phyloP scores from a whole-genome alignment of 345 rosid species.

The Salix exigua region DNA sequence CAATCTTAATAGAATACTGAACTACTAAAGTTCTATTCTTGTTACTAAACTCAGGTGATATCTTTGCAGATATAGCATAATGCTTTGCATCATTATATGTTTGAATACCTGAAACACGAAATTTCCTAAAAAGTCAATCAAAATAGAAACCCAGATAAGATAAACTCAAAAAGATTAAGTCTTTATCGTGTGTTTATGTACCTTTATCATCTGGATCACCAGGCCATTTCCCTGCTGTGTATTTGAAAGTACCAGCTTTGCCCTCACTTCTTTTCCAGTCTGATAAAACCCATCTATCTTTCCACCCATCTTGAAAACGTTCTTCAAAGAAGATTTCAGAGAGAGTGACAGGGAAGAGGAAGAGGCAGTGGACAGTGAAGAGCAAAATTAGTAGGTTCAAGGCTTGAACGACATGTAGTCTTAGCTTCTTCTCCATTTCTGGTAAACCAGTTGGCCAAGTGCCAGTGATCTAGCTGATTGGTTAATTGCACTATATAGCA shows the following conservation, averaged over 20 bases:
- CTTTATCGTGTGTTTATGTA: slow-evolving; percentile 4
- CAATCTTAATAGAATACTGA: slow-evolving; percentile 77
- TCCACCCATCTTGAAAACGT: slow-evolving; percentile 71
- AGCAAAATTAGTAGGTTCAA: not conserved
- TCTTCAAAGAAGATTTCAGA: slow-evolving; percentile 8
- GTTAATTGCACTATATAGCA: not conserved
- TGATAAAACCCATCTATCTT: slow-evolving; percentile 67
- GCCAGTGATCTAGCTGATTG: not conserved
- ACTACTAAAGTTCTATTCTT: slow-evolving; percentile 75
- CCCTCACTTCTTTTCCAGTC: slow-evolving; percentile 24
- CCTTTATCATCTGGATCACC: slow-evolving; percentile 24
- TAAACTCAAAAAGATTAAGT: not conserved
- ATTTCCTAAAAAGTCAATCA: not conserved
- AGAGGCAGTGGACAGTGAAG: not conserved
- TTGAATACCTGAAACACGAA: slow-evolving; percentile 61
- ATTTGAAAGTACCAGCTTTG: slow-evolving; percentile 20
- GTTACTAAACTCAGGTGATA: slow-evolving; percentile 74
- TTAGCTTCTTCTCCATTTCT: slow-evolving; percentile 8
- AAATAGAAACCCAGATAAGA: not conserved
- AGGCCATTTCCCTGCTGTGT: slow-evolving; percentile 20
- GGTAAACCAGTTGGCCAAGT: not conserved
- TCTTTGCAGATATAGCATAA: slow-evolving; percentile 84
- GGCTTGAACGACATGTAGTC: not conserved
- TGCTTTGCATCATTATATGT: slow-evolving; percentile 80
- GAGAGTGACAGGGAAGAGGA: not conserved